Conservation (phyloP, 192 early-diverging fungal species). For the Gonapodya prolifera region DNA sequence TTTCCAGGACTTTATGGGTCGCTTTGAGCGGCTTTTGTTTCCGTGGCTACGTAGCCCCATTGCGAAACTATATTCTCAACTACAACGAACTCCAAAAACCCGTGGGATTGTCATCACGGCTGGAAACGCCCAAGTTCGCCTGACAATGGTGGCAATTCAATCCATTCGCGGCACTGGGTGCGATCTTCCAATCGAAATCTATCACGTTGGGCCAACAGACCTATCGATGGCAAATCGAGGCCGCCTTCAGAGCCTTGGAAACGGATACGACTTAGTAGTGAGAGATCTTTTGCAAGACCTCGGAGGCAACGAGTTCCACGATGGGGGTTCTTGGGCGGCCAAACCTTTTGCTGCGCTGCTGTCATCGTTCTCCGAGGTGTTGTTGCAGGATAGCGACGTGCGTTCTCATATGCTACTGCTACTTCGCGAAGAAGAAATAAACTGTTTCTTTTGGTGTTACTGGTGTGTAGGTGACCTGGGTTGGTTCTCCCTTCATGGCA, state of each 20-base stretch:
- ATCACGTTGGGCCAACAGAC: background rate
- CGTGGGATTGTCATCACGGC: background rate
- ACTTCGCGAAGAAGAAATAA: too few relatives aligned
- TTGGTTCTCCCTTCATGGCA: background rate
- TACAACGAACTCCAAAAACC: background rate
- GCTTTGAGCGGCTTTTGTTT: background rate
- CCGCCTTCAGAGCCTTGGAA: background rate
- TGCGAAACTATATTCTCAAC: background rate
- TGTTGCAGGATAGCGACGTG: slow-evolving; percentile 60
- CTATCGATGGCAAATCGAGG: background rate
- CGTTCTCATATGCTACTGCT: too few relatives aligned
- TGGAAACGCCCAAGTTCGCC: background rate
- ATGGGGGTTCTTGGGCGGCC: slow-evolving; percentile 30
- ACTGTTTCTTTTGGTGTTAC: too few relatives aligned
- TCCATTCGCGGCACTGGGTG: background rate
- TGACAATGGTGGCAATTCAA: background rate
- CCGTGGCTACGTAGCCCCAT: background rate
- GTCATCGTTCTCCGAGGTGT: slow-evolving; percentile 39
- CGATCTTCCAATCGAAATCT: background rate
- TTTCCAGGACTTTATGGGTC: background rate
- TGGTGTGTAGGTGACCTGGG: too few relatives aligned
- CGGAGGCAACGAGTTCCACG: background rate
- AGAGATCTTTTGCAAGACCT: background rate
- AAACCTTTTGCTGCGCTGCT: slow-evolving; percentile 57
- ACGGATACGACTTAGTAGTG: background rate